phyloP scores from a whole-genome alignment of 2,329 filamentous ascomycete genomes.

The Hypoxylon sp. region DNA sequence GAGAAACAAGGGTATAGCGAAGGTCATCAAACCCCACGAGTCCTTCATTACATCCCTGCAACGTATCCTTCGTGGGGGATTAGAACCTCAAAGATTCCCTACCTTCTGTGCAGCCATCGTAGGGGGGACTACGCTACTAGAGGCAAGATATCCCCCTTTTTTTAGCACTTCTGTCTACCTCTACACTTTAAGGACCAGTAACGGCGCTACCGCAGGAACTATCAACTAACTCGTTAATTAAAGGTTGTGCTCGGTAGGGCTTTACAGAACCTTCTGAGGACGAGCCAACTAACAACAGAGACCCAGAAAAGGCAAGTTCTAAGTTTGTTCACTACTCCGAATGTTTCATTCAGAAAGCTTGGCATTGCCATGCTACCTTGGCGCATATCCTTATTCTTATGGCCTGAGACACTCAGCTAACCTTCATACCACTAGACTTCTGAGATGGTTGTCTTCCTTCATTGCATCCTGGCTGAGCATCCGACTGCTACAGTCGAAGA shows the following conservation, averaged over 20 bases:
- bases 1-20: constrained; percentile 44
- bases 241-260: constrained; percentile 41
- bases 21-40: constrained; percentile 40
- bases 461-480: constrained; percentile 66
- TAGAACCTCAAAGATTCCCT: constrained; percentile 66
- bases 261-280: constrained; percentile 35
- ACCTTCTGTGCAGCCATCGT: constrained; percentile 69
- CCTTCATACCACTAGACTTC: constrained; percentile 52
- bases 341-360: constrained; percentile 33
- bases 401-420: constrained; percentile 33
- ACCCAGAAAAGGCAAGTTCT: constrained; percentile 47
- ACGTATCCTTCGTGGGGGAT: constrained; percentile 58
- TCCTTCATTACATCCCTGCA: constrained; percentile 47
- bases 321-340: constrained; percentile 11
- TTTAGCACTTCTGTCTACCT: no score
- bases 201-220: not conserved
- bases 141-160: constrained; percentile 56
- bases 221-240: constrained; percentile 27
- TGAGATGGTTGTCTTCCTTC: constrained; percentile 66
- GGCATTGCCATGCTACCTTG: constrained; percentile 27
- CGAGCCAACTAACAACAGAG: constrained; percentile 37
- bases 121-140: constrained; percentile 68
- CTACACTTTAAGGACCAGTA: not conserved
- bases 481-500: constrained; percentile 65
- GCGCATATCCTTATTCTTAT: constrained; percentile 16